Evolutionary conservation across 805 yeast genomes (phyloP), one percentile per base, ranked within the genome.

Genomic region (Metschnikowia cubensis): DNA sequence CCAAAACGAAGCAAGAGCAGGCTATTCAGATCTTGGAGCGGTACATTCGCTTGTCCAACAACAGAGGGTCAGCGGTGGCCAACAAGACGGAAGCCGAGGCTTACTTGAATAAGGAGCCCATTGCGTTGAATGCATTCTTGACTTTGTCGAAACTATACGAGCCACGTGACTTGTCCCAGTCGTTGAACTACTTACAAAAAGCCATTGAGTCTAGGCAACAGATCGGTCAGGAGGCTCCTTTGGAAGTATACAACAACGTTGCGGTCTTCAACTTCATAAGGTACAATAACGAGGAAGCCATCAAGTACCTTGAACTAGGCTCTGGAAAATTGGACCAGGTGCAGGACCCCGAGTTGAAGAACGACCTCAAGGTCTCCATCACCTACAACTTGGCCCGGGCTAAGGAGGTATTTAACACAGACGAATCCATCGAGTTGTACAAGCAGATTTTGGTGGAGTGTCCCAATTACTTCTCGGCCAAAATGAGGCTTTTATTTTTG

Each of bases 251-350:
- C 60, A 90, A 89, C 63, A 94, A 94, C 60, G 74, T 89, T 57
- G 98, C 96, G 40, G 96, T 88, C 4, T 81, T 89, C 66, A 80
- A 87, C 50, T 85, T 87, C 61, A 73, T 83, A 54, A 83, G 79
- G 54, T 83, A 82, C 22, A 81, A 84, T 57, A 70, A 67, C 46
- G 82, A 75, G 2, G 79, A 79, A 4, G 84, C 97, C 0, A 66
- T 75, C 18, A 69, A 73, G 4, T 74, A 75, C 52, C 87, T 88
- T 60, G 68, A 76, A 50, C 63, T 64, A 38, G 83, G 89, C 1
- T 50, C 64, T 6, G 64, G 71, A n/a, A 73, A 67, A 51, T 59
- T 73, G 15, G 57, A 67, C 4, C 62, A 65, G 13, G 56, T 62
- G 7, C 59, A 56, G 7, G 62, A 65, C 8, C 38, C 79, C 85